phyloP scores from a whole-genome alignment of 1,284 basidiomycete species.

The Ganoderma leucocontextum region DNA sequence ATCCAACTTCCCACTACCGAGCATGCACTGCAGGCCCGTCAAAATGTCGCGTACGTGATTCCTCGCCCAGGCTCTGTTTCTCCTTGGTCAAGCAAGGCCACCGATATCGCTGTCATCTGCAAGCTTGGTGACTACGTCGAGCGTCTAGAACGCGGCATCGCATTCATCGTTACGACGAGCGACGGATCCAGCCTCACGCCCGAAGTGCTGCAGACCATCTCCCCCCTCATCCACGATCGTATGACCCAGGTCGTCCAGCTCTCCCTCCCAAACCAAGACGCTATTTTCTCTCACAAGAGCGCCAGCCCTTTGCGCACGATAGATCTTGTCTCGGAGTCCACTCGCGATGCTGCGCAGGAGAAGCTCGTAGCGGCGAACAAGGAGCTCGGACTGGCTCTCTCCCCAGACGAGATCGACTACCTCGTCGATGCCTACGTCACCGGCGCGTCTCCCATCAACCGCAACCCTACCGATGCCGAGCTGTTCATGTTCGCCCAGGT shows the following conservation, averaged over 20 bases:
- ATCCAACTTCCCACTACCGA: slow-evolving; percentile 58
- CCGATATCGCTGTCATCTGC: slow-evolving; percentile 93
- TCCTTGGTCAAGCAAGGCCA: slow-evolving; percentile 98
- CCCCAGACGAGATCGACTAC: slow-evolving; percentile 92
- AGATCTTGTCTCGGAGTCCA: slow-evolving; percentile 52
- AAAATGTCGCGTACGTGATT: slow-evolving; percentile 73
- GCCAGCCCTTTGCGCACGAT: slow-evolving; percentile 81
- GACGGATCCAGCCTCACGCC: slow-evolving; percentile 50
- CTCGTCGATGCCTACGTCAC: slow-evolving; percentile 90
- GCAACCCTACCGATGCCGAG: slow-evolving; percentile 96
- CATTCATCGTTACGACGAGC: slow-evolving; percentile 71
- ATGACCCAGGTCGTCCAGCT: slow-evolving; percentile 90
- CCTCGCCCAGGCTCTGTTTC: slow-evolving; percentile 87
- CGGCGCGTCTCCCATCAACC: slow-evolving; percentile 65
- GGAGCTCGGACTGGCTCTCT: slow-evolving; percentile 90
- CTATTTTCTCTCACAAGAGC: slow-evolving; percentile 76
- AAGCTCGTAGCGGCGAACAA: slow-evolving; percentile 84
- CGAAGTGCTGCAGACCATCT: slow-evolving; percentile 56
- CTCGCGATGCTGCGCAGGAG: slow-evolving; percentile 51
- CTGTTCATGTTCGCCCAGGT: slow-evolving; percentile 99
- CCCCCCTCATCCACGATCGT: slow-evolving; percentile 87
- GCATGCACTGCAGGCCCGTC: slow-evolving; percentile 47
- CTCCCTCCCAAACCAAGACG: slow-evolving; percentile 63
- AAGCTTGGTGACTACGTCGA: slow-evolving; percentile 76
- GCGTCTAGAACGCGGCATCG: slow-evolving; percentile 87